These are phyloP conservation scores for Bjerkandera adusta DNA, from an alignment of 1,284 basidiomycete species.

Conservation along the genomic window DNA sequence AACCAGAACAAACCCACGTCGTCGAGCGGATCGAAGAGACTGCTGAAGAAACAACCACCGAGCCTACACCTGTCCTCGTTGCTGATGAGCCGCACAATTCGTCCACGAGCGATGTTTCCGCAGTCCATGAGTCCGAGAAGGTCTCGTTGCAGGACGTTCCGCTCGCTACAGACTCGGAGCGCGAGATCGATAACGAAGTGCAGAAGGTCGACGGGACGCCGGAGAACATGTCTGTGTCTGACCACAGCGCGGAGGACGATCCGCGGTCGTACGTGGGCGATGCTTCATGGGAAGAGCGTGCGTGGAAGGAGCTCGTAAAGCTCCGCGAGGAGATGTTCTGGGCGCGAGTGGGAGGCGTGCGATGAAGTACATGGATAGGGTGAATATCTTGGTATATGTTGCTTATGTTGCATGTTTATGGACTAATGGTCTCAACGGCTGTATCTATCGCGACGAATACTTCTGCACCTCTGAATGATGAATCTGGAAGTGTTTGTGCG, in stretches of 20 bases:
- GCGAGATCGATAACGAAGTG: not conserved
- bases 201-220: constrained; percentile 11
- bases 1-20: no score
- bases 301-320: constrained; percentile 81
- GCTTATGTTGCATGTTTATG: no score
- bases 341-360: constrained; percentile 73
- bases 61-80: no score
- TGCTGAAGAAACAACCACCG: not conserved
- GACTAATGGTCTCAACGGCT: no score
- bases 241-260: constrained; percentile 12
- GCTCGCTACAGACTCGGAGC: constrained; percentile 1
- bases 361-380: constrained; percentile 22
- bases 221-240: constrained; percentile 15
- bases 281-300: constrained; percentile 84
- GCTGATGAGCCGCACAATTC: no score
- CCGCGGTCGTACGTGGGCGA: constrained; percentile 44
- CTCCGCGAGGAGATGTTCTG: constrained; percentile 91
- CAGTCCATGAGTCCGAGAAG: no score
- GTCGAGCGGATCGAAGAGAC: no score
- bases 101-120: no score
- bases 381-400: not conserved
- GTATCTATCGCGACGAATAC: no score
- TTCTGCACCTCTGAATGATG: no score
- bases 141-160: constrained; percentile 3
- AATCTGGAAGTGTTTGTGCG: no score